phyloP scores from a whole-genome alignment of 305 asterid genomes.

The Galium porrigens region DNA sequence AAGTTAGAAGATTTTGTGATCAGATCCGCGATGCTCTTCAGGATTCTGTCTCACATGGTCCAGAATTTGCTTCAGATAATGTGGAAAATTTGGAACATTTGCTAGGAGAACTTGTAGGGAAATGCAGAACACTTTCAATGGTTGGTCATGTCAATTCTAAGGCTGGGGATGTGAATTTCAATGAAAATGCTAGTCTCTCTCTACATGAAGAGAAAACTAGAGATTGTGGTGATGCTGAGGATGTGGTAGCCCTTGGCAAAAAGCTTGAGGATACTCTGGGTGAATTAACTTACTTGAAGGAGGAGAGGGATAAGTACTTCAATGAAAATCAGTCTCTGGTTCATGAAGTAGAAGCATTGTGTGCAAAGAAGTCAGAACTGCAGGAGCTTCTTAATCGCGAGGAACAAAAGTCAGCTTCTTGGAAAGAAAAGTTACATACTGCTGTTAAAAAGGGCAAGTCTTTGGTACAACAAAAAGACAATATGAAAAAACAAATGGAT shows the following conservation, averaged over 20 bases:
- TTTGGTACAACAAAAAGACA: slow-evolving; percentile 77
- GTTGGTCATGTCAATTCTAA: slow-evolving; percentile 28
- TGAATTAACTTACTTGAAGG: slow-evolving; percentile 48
- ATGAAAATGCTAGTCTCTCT: slow-evolving; percentile 27
- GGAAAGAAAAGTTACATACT: slow-evolving; percentile 75
- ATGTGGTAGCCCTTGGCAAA: slow-evolving; percentile 31
- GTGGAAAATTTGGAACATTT: slow-evolving; percentile 40
- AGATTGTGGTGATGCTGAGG: slow-evolving; percentile 30
- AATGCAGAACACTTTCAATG: slow-evolving; percentile 31
- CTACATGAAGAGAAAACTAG: slow-evolving; percentile 12
- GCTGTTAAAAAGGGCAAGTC: slow-evolving; percentile 95
- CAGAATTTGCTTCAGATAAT: slow-evolving; percentile 32
- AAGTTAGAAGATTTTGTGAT: slow-evolving; percentile 44
- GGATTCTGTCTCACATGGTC: slow-evolving; percentile 38
- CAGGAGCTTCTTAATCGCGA: slow-evolving; percentile 59
- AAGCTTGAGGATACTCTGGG: slow-evolving; percentile 43
- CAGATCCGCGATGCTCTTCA: slow-evolving; percentile 47
- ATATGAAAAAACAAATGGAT: slow-evolving; percentile 68
- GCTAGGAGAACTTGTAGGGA: slow-evolving; percentile 48
- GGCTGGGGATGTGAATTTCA: slow-evolving; percentile 26
- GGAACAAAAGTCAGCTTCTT: slow-evolving; percentile 66
- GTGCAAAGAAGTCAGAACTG: slow-evolving; percentile 44
- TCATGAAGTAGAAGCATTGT: slow-evolving; percentile 42
- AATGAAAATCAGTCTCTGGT: slow-evolving; percentile 43
- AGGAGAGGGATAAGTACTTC: slow-evolving; percentile 43